Base-by-base conservation (phyloP, 768 basidiomycete species). In the Cystofilobasidium bisporidii region DNA sequence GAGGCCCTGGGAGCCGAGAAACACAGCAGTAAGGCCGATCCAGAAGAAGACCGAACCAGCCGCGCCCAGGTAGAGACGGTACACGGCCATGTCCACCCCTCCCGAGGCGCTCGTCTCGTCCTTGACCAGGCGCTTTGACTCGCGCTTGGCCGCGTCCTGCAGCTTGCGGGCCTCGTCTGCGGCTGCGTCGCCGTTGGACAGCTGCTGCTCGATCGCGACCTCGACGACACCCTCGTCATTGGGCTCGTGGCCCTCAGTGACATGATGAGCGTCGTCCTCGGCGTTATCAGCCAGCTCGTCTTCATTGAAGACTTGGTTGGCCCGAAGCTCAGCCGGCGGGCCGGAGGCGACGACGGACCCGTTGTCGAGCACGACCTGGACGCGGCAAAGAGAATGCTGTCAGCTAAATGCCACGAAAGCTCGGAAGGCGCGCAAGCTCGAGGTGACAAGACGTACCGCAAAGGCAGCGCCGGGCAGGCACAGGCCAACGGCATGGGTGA, bases 401-500 rank as follows among this genome's bases (percentile, higher is more conserved):
- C 41, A 63, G 30, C 28, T 3, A 63, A 63, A 50, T 9, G 43
- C 5, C 2, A 9, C 24, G 40, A 61, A 14, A 45, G 24, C 22
- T 22, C n/a, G n/a, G 17, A 11, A 12, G 1, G 4, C 33, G 10
- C 20, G 3, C 26, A 32, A 48, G 12, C 24, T 20, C n/a, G 24
- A 22, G 4, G n/a, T n/a, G 24, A 53, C 2, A 2, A n/a, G 36
- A 38, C 65, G 26, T 17, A 76, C 77, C 1, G 75, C 72, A 64
- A 69, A 76, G 0, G 70, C 66, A 2, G 76, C 75, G 6, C 75
- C 74, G 1, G 75, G 73, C 2, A 74, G 71, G 2, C 76, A 75
- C 0, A 78, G 70, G 26, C 72, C 72, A 30, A 78, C 75, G n/a
- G 75, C 74, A 53, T 78, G 77, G 6, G 65, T 67, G 59, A 94